Evolutionary conservation across 805 yeast species (phyloP).

Genomic region (Saccharomyces mikatae): DNA sequence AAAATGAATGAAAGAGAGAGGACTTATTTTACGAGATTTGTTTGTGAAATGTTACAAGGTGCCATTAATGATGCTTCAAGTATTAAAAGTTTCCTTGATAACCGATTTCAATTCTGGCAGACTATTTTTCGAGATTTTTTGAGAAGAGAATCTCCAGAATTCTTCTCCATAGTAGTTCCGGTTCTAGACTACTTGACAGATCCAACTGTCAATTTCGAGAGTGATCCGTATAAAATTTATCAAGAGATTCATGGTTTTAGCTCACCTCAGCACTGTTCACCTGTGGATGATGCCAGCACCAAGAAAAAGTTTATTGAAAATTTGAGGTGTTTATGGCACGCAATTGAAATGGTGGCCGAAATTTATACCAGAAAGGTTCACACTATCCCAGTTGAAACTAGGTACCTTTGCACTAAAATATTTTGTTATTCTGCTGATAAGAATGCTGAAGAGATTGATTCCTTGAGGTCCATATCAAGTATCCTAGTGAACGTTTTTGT

Average conservation of each 20-base stretch:
- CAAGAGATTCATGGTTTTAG: constrained; percentile 33
- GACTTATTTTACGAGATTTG: constrained; percentile 50
- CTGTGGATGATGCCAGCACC: constrained; percentile 75
- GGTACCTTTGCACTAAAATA: constrained; percentile 46
- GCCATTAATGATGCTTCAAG: constrained; percentile 30
- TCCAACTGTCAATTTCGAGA: constrained; percentile 54
- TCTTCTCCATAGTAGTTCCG: constrained; percentile 30
- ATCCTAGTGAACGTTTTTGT: constrained; percentile 22
- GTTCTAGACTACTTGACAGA: constrained; percentile 32
- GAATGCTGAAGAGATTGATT: constrained; percentile 59
- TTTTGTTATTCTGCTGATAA: constrained; percentile 34
- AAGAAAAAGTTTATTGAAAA: constrained; percentile 63
- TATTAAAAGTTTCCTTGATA: constrained; percentile 20
- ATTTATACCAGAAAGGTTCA: constrained; percentile 35
- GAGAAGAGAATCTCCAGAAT: constrained; percentile 31
- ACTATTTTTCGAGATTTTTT: constrained; percentile 34
- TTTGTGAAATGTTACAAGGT: constrained; percentile 39
- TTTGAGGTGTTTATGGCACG: constrained; percentile 65
- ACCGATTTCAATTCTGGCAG: constrained; percentile 35
- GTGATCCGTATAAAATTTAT: constrained; percentile 64
- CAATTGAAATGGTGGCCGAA: constrained; percentile 52
- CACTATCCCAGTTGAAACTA: constrained; percentile 47
- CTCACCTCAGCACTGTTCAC: constrained; percentile 46
- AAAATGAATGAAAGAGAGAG: constrained; percentile 51
- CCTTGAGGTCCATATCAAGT: constrained; percentile 47